These are phyloP conservation scores for Candida glucosophila DNA, from an alignment of 1,139 yeast species.

Conservation along the genomic window DNA sequence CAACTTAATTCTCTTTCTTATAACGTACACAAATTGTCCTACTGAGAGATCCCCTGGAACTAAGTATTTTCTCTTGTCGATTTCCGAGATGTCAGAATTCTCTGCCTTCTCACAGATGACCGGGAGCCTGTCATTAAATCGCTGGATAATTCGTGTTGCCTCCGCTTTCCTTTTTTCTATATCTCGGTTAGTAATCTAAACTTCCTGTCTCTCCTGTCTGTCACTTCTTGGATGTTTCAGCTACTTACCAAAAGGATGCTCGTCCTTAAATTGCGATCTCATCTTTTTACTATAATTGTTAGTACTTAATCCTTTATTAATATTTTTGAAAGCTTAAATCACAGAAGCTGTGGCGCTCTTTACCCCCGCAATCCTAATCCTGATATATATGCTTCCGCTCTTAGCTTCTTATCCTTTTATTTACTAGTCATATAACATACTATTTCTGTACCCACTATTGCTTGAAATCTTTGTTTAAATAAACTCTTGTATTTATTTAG, in stretches of 20 bases:
- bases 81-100: conserved; percentile 91
- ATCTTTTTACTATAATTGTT: too few species aligned
- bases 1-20: conserved; percentile 88
- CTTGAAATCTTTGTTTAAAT: too few species aligned
- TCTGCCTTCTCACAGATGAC: conserved; percentile 97
- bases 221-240: conserved; percentile 8
- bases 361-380: too few species aligned
- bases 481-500: too few species aligned
- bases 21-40: conserved; percentile 96
- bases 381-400: too few species aligned
- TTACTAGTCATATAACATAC: too few species aligned
- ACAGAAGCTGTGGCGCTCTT: too few species aligned
- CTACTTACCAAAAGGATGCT: conserved; percentile 72
- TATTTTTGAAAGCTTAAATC: too few species aligned
- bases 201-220: conserved; percentile 1
- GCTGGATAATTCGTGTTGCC: conserved; percentile 82
- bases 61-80: conserved; percentile 92
- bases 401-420: too few species aligned
- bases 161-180: conserved; percentile 92
- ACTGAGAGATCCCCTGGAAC: conserved; percentile 96
- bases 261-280: conserved; percentile 93
- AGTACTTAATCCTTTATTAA: too few species aligned
- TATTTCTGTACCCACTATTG: too few species aligned
- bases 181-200: conserved; percentile 11
- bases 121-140: conserved; percentile 89